Evolutionary conservation across 345 rosid genomes (phyloP).

Genomic region (Populus ilicifolia): DNA sequence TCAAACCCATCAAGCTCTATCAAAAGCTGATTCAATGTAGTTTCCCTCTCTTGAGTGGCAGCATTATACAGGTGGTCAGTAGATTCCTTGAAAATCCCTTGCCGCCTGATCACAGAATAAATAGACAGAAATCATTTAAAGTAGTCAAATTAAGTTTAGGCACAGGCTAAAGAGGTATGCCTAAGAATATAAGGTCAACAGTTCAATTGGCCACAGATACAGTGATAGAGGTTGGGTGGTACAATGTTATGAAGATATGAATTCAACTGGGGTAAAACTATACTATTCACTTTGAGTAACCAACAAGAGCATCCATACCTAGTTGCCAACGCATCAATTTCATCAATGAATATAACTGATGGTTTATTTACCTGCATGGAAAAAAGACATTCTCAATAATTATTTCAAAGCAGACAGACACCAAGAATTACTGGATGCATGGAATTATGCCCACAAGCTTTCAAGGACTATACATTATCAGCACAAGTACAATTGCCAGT

Average conservation of each 20-base stretch:
- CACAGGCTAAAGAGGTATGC: background rate
- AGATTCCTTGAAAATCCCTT: conserved; percentile 78
- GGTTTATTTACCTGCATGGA: conserved; percentile 85
- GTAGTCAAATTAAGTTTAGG: background rate
- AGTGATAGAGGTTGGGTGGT: background rate
- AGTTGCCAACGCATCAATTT: conserved; percentile 92
- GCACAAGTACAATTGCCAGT: background rate
- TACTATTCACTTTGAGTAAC: background rate
- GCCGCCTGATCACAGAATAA: conserved; percentile 54
- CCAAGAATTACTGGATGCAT: conserved; percentile 5
- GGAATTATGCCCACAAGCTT: background rate
- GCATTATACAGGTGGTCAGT: conserved; percentile 82
- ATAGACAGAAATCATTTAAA: conserved; percentile 9
- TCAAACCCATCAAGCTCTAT: conserved; percentile 98
- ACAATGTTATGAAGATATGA: background rate
- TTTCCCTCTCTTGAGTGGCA: conserved; percentile 95
- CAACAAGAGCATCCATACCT: conserved; percentile 43
- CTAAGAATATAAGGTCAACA: background rate
- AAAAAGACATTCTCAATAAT: conserved; percentile 21
- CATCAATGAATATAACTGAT: conserved; percentile 90
- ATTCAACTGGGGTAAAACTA: background rate
- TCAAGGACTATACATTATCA: background rate
- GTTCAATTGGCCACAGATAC: background rate
- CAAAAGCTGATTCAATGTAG: conserved; percentile 88
- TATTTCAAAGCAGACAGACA: conserved; percentile 1